Percentiles rank a stretch among this genome's conserved stretches.
phyloP scores from a whole-genome alignment of 2,329 filamentous ascomycete species.

The Fusarium brevicatenulatum region DNA sequence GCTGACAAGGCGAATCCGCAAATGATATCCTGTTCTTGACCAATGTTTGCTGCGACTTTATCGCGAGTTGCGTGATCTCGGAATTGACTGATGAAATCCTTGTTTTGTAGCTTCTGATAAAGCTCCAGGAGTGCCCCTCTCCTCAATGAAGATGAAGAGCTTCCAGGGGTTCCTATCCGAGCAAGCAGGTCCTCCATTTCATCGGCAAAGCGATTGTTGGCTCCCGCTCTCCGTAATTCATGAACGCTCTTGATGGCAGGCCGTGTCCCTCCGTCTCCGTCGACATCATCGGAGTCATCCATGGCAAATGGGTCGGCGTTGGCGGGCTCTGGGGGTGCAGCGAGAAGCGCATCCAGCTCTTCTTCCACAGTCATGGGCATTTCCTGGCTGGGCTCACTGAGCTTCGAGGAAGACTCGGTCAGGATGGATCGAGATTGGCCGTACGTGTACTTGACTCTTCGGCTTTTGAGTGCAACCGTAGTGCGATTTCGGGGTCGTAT shows the following conservation, averaged over 20 bases:
- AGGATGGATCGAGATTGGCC: slow-evolving; percentile 48
- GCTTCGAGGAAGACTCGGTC: slow-evolving; percentile 43
- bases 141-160: slow-evolving; percentile 61
- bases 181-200: slow-evolving; percentile 72
- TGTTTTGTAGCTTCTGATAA: slow-evolving; percentile 67
- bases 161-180: slow-evolving; percentile 64
- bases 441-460: slow-evolving; percentile 50
- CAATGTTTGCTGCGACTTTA: slow-evolving; percentile 71
- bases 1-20: slow-evolving; percentile 72
- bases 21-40: slow-evolving; percentile 67
- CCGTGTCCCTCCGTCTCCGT: slow-evolving; percentile 55
- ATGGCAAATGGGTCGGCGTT: slow-evolving; percentile 42
- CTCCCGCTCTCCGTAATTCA: slow-evolving; percentile 72
- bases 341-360: slow-evolving; percentile 38
- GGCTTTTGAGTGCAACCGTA: slow-evolving; percentile 42
- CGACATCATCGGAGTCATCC: slow-evolving; percentile 47
- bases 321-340: slow-evolving; percentile 36
- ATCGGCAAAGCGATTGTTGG: slow-evolving; percentile 72
- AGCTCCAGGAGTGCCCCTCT: slow-evolving; percentile 70
- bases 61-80: slow-evolving; percentile 78
- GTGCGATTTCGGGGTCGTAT: slow-evolving; percentile 43
- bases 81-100: slow-evolving; percentile 75
- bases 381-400: slow-evolving; percentile 35
- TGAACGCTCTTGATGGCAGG: slow-evolving; percentile 71
- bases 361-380: slow-evolving; percentile 36